Evolutionary conservation across 208 protist genomes (phyloP), one percentile per base, ranked within the genome.

Genomic region (Acanthamoeba castellanii): DNA sequence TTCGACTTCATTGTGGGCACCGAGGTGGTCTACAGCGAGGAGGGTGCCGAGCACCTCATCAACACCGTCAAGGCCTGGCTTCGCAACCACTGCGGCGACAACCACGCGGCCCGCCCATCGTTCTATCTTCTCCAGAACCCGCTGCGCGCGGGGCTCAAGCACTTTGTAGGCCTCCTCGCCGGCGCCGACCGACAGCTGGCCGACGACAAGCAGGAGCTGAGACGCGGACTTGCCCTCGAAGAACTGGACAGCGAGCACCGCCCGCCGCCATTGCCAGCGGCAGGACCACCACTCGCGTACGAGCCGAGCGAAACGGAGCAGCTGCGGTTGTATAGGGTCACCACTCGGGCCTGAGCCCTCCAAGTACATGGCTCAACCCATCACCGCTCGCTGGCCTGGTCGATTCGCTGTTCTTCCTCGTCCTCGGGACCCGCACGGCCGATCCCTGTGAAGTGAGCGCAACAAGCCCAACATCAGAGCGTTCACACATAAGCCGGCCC

Each of bases 21-120:
- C 22, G 76, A 85, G 47, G 76, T 85, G 76, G 42, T 85, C 42
- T 85, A 85, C 45, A 85, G 76, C 47, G 76, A 85, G 45, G 47
- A 85, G 76, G 76, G 22, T 1, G 76, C n/a, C n/a, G 42, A 27
- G 30, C 45, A 57, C 45, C 34, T 85, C 76, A 50, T 85, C 47
- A 30, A 57, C 30, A 57, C 76, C 1, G 20, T 85, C 22, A 18
- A 57, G 76, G n/a, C 45, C 27, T 57, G 76, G 76, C 32, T 85
- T 0, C 42, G 14, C 42, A 11, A 74, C 3, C 6, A 13, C 22
- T 3, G 14, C 9, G 55, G 18, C 2, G 66, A 1, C 66, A 20
- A 74, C 11, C 22, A 42, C 68, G 34, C 7, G 14, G 68, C n/a
- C 14, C 5, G 11, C 8, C 14, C n/a, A 25, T 16, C 76, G 22